phyloP scores from a whole-genome alignment of 495 filamentous ascomycete genomes.

The Jackrogersella multiformis region DNA sequence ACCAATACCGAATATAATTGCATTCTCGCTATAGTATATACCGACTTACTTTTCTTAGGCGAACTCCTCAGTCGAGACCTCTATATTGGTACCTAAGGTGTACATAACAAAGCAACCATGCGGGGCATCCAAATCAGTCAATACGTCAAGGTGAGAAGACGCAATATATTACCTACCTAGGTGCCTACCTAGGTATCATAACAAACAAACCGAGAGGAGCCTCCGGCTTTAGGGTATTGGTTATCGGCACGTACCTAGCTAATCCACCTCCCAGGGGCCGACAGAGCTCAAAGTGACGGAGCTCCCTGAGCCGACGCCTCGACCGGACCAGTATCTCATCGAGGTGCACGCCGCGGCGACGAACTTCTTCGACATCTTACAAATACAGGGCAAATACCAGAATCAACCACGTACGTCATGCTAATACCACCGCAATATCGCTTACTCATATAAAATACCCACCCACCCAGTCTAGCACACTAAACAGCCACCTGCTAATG shows the following conservation, averaged over 20 bases:
- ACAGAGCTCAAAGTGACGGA: slow-evolving; percentile 76
- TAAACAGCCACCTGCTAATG: slow-evolving; percentile 56
- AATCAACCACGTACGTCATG: slow-evolving; percentile 60
- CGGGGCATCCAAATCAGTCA: slow-evolving; percentile 81
- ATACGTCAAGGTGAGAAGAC: slow-evolving; percentile 76
- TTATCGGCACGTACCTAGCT: no score
- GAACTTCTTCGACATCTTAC: slow-evolving; percentile 96
- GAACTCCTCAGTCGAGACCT: neutral
- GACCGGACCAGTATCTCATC: slow-evolving; percentile 81
- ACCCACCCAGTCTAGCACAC: neutral
- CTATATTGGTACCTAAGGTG: neutral
- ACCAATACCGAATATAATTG: no score
- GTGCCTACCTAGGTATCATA: no score
- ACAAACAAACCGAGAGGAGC: no score
- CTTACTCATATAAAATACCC: neutral
- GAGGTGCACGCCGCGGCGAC: slow-evolving; percentile 86
- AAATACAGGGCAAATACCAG: slow-evolving; percentile 84
- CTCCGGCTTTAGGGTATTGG: no score
- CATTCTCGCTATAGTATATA: no score
- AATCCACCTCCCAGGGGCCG: slow-evolving; percentile 66
- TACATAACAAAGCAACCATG: slow-evolving; percentile 61
- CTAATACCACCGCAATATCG: no score
- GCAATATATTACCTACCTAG: neutral
- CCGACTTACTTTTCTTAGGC: no score
- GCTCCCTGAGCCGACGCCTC: slow-evolving; percentile 76